Percentiles rank a stretch among this genome's conserved stretches.
Evolutionary conservation across 768 basidiomycete species (phyloP).

Genomic region (Ramaria rubella): DNA sequence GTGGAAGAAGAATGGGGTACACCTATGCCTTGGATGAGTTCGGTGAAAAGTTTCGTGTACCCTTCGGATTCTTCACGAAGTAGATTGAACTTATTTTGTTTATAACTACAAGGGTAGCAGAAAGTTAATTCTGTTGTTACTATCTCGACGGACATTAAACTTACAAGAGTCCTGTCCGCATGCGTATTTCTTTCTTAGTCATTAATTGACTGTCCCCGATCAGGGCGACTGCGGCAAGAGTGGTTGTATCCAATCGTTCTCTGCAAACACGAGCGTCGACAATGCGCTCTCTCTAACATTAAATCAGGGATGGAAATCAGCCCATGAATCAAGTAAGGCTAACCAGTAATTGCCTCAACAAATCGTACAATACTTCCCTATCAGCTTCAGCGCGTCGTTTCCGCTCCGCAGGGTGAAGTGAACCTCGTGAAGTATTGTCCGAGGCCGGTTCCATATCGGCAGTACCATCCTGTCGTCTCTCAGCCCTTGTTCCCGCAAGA

Average conservation of each 20-base stretch:
- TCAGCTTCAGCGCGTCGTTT: slow-evolving; percentile 45
- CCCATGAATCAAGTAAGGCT: slow-evolving; percentile 20
- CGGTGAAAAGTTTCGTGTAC: slow-evolving; percentile 85
- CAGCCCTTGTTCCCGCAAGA: slow-evolving; percentile 20
- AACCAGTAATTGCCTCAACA: slow-evolving; percentile 61
- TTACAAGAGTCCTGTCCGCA: slow-evolving; percentile 75
- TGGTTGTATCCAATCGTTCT: slow-evolving; percentile 63
- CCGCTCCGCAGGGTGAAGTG: slow-evolving; percentile 5
- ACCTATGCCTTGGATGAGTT: slow-evolving; percentile 72
- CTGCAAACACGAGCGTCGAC: slow-evolving; percentile 56
- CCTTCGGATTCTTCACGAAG: slow-evolving; percentile 97
- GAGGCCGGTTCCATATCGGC: no score
- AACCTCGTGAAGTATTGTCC: neutral
- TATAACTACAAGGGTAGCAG: slow-evolving; percentile 54
- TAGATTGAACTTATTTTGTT: slow-evolving; percentile 97
- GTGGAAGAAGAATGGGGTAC: slow-evolving; percentile 64
- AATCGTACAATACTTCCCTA: slow-evolving; percentile 48
- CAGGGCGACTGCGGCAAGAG: slow-evolving; percentile 59
- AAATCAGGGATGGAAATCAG: neutral
- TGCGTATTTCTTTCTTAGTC: slow-evolving; percentile 76
- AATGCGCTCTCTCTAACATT: slow-evolving; percentile 30
- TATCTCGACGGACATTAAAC: slow-evolving; percentile 24
- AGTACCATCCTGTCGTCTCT: no score
- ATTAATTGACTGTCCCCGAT: slow-evolving; percentile 59
- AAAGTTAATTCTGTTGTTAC: neutral